These are phyloP conservation scores for Puccinia hordei DNA, from an alignment of 1,284 basidiomycete species.

Conservation along the genomic window DNA sequence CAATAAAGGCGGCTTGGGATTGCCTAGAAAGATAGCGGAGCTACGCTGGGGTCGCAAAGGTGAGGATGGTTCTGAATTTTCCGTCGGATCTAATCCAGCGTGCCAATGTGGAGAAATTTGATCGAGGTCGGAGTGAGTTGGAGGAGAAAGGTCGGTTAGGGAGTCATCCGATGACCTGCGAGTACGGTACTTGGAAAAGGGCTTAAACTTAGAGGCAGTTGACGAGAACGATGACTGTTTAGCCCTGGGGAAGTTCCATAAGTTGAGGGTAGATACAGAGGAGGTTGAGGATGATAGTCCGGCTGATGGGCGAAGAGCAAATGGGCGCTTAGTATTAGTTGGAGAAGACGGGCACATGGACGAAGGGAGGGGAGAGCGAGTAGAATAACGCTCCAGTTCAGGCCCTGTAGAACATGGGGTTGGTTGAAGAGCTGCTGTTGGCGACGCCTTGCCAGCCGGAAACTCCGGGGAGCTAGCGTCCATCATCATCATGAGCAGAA, in stretches of 20 bases:
- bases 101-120: background rate
- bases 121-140: slow-evolving; percentile 40
- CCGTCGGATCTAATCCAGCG: background rate
- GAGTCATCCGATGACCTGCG: slow-evolving; percentile 38
- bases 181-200: slow-evolving; percentile 29
- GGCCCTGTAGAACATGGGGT: background rate
- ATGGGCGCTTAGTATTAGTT: background rate
- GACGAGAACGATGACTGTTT: slow-evolving; percentile 28
- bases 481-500: background rate
- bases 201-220: slow-evolving; percentile 27
- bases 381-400: slow-evolving; percentile 8
- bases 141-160: slow-evolving; percentile 45
- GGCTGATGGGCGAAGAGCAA: slow-evolving; percentile 8
- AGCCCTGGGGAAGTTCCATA: background rate
- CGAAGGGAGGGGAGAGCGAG: background rate
- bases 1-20: background rate
- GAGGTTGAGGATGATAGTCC: slow-evolving; percentile 1
- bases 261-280: background rate
- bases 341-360: background rate
- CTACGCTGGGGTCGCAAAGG: background rate
- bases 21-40: slow-evolving; percentile 21
- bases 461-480: background rate
- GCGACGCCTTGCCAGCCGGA: slow-evolving; percentile 17
- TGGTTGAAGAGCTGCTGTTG: background rate
- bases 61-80: background rate